Evolutionary conservation across 78 protist genomes (phyloP), one percentile per base, ranked within the genome.

Genomic region (Dictyostelium intermedium): DNA sequence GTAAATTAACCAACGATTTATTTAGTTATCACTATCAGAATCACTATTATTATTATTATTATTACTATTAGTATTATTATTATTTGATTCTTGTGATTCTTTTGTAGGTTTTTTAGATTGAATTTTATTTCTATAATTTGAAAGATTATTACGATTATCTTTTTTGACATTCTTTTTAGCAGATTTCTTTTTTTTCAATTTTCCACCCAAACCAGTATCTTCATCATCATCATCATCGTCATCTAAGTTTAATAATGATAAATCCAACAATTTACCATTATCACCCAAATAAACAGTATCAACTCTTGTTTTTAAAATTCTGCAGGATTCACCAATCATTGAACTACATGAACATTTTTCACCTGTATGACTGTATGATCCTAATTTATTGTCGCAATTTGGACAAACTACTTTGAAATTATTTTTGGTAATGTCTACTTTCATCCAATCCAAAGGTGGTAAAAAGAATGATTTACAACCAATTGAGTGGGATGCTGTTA

Each of bases 301-400:
- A 2, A 86, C 84, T n/a, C 74, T 27, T 32, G 83, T 30, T 79
- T 86, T 86, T 76, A 61, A 35, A 35, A 86, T 76, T 30, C 92
- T 18, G 35, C 61, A 35, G 3, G 45, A 61, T 8, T 76, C 84
- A 11, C 45, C 14, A n/a, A 53, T 13, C 18, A 53, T 30, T 9
- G 53, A 35, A 7, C 84, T 83, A 86, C 92, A 86, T 20, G 92
- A 86, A 56, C 92, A 86, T n/a, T 86, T 50, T 35, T 86, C 92
- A 60, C 84, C 84, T 8, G 60, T 13, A 69, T 25, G 35, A 8
- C 39, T 11, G 14, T 73, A 86, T 2, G 92, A 86, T 0, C 92
- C 92, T 14, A 86, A 60, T 56, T 86, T 86, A 18, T 69, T 37
- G 3, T 73, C 78, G 37, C 92, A 86, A 30, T 76, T 73, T 73